A percentile compares a stretch with the other conserved stretches of the same genome.
These are phyloP conservation scores for Brassica balearica DNA, from an alignment of 441 rosid species.

Conservation along the genomic window DNA sequence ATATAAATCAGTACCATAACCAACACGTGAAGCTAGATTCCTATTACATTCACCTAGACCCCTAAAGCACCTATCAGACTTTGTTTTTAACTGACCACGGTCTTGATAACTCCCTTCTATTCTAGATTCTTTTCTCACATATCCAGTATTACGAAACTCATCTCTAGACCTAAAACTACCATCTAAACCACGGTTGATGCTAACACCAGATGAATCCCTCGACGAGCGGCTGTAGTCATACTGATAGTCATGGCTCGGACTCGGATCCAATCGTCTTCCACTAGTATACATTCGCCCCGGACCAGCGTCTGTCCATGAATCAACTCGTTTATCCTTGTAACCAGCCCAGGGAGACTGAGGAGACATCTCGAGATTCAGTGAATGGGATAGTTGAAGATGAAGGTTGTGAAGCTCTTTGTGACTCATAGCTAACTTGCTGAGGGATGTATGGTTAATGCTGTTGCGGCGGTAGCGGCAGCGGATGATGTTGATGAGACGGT, in stretches of 20 bases:
- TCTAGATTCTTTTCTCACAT: conserved; percentile 44
- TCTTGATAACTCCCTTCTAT: conserved; percentile 43
- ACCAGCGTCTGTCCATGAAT: conserved; percentile 37
- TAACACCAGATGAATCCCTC: conserved; percentile 34
- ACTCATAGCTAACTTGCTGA: conserved; percentile 44
- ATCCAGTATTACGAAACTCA: conserved; percentile 43
- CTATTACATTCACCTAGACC: conserved; percentile 44
- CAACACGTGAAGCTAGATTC: conserved; percentile 46
- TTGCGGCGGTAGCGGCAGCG: conserved; percentile 22
- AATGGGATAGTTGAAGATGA: conserved; percentile 31
- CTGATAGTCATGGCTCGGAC: conserved; percentile 46
- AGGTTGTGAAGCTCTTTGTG: conserved; percentile 43
- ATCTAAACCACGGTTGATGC: conserved; percentile 38
- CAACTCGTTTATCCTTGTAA: conserved; percentile 35
- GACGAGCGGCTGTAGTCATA: conserved; percentile 50
- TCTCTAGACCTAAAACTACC: conserved; percentile 57
- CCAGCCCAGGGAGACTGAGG: conserved; percentile 43
- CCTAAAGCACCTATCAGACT: conserved; percentile 55
- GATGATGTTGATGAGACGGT: background rate
- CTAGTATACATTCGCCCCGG: conserved; percentile 21
- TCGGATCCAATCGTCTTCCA: conserved; percentile 28
- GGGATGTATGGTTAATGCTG: conserved; percentile 43
- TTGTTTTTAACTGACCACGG: conserved; percentile 46
- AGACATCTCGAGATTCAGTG: conserved; percentile 39
- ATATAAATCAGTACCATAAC: conserved; percentile 43